A percentile compares a stretch with the other conserved stretches of the same genome.
Evolutionary conservation across 768 basidiomycete genomes (phyloP).

Genomic region (Mycena vitilis): DNA sequence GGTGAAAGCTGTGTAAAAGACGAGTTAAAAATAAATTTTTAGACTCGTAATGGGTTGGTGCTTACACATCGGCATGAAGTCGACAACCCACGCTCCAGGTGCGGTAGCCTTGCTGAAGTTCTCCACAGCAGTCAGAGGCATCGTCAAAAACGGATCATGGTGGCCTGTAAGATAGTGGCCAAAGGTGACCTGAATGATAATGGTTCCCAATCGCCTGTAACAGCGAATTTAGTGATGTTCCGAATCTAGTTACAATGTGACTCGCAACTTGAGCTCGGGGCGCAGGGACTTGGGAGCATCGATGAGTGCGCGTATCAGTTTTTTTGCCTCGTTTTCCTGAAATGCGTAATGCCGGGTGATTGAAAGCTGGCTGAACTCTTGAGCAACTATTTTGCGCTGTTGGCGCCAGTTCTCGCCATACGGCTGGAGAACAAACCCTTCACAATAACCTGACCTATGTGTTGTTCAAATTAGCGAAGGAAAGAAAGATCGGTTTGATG

Average conservation of each 20-base stretch:
- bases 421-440: constrained; percentile 53
- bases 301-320: neutral
- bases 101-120: neutral
- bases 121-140: neutral
- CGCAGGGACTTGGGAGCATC: neutral
- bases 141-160: neutral
- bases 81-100: constrained; percentile 17
- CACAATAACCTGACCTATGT: neutral
- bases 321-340: constrained; percentile 10
- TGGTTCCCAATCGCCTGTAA: constrained; percentile 10
- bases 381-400: constrained; percentile 47
- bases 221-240: no score
- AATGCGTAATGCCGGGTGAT: neutral
- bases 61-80: constrained; percentile 11
- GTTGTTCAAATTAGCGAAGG: neutral
- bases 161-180: constrained; percentile 4
- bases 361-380: neutral
- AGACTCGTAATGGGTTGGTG: neutral
- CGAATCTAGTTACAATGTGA: neutral
- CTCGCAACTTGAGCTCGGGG: neutral
- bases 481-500: neutral
- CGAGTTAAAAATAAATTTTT: no score
- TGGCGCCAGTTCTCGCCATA: constrained; percentile 52
- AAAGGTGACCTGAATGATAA: constrained; percentile 13
- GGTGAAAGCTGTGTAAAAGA: no score